Base-by-base conservation (phyloP, 2,329 filamentous ascomycete species). In the Stachybotrys echinatus region DNA sequence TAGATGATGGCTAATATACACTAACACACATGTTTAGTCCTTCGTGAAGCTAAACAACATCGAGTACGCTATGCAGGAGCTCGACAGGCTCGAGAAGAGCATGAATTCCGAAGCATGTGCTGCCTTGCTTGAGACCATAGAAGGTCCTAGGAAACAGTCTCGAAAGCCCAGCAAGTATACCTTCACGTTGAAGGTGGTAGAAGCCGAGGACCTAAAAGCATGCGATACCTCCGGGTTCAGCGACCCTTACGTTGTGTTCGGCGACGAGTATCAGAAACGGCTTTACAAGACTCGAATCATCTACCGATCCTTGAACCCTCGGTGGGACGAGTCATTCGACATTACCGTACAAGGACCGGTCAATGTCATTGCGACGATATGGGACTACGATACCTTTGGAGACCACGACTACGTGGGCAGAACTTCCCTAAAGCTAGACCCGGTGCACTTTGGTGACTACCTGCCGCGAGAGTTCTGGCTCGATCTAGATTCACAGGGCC, bases 31-130 rank as follows among this genome's bases (percentile, higher is more conserved):
- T 42, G 31, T 10, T 40, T 58, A 96, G 89, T 96, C 92, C 5
- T 88, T 99, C 60, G 91, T 99, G 54, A 99, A 97, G 70, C 80
- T 99, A 58, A 99, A 99, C 75, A 95, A 99, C 62, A 85, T 99
- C 56, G 92, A 96, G 69, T 97, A 90, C 69, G 92, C 92, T 5
- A 91, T 95, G 71, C 81, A 91, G 50, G 89, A 95, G 62, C 79
- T 99, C 48, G 94, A 99, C 65, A 90, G 88, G 66, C 77, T 99
- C 6, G 92, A 97, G 65, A 85, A 82, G 62, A 83, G 86, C 51
- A 89, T 97, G 75, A 92, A 96, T 60, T 91, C 95, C 12, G 94
- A 99, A 65, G 87, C 81, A 12, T 96, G 91, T 62, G 92, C 92
- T 3, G 85, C 88, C 47, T 83, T 95, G 17, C 81, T 99, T 47